A percentile compares a stretch with the other conserved stretches of the same genome.
Conservation (phyloP, 2,329 filamentous ascomycete species). For the Colletotrichum sp. region DNA sequence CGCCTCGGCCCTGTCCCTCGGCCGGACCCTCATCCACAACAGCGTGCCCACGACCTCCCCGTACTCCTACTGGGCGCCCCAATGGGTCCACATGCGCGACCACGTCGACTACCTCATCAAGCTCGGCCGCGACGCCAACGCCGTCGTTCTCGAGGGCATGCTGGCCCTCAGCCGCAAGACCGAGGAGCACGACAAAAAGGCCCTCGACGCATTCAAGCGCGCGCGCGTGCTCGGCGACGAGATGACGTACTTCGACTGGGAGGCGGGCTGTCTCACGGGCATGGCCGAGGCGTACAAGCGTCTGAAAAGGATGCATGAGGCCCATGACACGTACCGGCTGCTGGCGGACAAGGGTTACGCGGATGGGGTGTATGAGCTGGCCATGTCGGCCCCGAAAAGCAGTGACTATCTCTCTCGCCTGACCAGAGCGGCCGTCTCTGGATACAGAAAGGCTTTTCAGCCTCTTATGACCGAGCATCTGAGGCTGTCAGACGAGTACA, state of each 20-base stretch:
- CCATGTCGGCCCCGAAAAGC: not conserved
- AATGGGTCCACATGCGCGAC: slow-evolving; percentile 25
- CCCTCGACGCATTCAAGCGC: slow-evolving; percentile 1
- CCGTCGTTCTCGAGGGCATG: slow-evolving; percentile 35
- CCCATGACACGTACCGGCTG: not conserved
- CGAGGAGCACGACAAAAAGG: not conserved
- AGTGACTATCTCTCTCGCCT: not conserved
- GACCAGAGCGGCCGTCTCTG: not conserved
- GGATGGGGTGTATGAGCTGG: not conserved
- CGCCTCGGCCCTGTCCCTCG: slow-evolving; percentile 31
- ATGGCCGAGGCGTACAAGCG: not conserved
- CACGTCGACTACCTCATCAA: slow-evolving; percentile 36
- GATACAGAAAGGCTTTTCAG: not conserved
- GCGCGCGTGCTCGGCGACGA: not conserved
- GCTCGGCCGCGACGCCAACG: slow-evolving; percentile 36
- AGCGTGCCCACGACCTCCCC: not conserved
- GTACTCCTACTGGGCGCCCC: slow-evolving; percentile 5
- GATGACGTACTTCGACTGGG: slow-evolving; percentile 17
- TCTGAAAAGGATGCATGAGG: not conserved
- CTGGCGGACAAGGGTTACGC: not conserved
- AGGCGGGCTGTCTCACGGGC: not conserved
- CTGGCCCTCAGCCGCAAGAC: not conserved
- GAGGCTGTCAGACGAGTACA: not conserved
- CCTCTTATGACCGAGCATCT: not conserved
- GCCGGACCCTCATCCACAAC: not conserved